Evolutionary conservation across 352 stramenopile genomes (phyloP), one percentile per base, ranked within the genome.

Genomic region (Pilasporangium apinafurcum): DNA sequence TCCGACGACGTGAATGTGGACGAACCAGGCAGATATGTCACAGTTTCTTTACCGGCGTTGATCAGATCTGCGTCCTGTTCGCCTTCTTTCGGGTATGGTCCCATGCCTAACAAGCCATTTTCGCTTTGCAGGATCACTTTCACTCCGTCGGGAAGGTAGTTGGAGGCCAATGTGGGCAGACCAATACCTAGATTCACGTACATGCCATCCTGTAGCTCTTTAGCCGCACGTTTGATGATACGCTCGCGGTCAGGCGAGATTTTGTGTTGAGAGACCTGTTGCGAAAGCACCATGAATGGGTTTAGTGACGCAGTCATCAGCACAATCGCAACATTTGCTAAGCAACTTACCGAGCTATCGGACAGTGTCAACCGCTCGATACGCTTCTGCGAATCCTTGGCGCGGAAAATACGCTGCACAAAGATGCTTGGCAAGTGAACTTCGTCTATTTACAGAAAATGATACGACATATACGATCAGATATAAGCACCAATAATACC

Each of bases 151-250:
- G 95, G 95, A 14, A 99, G 72, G 60, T 97, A 98, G 57, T 98
- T 98, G 51, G 80, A 92, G 24, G 88, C 88, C 49, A 98, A 67
- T 10, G 95, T 98, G 13, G 95, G 95, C 35, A 98, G 69, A 2
- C 92, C 90, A 53, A 98, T 98, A 31, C 95, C 95, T 21, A 98
- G 54, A 64, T 98, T 98, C 27, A 98, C 95, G 62, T 98, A 98
- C 90, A 98, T 98, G 18, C 95, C 95, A 65, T 98, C 65, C 53
- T 96, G 62, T 9, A 92, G 55, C 45, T 92, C 79, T 53, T 89
- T 87, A 12, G 79, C 79, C 16, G 92, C 92, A 22, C 95, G 88
- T 55, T 93, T 86, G 52, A 97, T 96, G 64, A 98, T 98, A 48
- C 84, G 80, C 44, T 94, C 86, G 49, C 94, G 81, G 49, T 87